Base-by-base conservation (phyloP, 331 rosid species). In the Malus hybrid region DNA sequence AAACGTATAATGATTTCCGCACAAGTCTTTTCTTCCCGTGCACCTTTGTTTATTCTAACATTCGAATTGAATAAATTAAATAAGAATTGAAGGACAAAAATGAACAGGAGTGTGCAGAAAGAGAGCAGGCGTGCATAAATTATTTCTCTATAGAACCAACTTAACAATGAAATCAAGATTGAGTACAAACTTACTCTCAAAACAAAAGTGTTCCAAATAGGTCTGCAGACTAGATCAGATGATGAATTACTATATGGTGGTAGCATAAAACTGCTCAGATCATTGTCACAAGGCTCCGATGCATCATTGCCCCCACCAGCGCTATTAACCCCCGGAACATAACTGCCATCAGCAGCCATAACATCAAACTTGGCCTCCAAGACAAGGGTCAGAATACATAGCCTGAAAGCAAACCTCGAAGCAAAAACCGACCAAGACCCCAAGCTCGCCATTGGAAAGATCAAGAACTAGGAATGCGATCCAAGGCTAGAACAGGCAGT, bases 121-220 rank as follows among this genome's bases (percentile, higher is more conserved):
- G 48, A 42, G 48, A 42, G 48, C 48, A 42, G 14, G 48, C 1
- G 14, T 42, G 48, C 14, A 10, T 10, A 42, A 10, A 42, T 42
- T 42, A 42, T 10, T 3, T 42, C 48, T 10, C 14, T 42, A 3
- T 42, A 10, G 48, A 31, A 12, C 29, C 19, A 29, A 18, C 24
- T 18, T 10, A 67, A 14, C 28, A n/a, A 33, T 20, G 22, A 36
- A 22, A 8, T 56, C 34, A 20, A 28, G 48, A 63, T 52, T n/a
- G 65, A 60, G 64, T 48, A 36, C 32, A 78, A 65, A 83, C 93
- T 78, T 83, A 92, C 97, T 90, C 97, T 87, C 82, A 95, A 74
- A 54, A 90, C 93, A 79, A 83, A 95, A 65, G 93, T 88, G 78
- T 95, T 86, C 99, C 99, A 95, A 18, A 95, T 81, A 62, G 97